Conservation (phyloP, 73 alveolate species). For the Uronychia binucleata region DNA sequence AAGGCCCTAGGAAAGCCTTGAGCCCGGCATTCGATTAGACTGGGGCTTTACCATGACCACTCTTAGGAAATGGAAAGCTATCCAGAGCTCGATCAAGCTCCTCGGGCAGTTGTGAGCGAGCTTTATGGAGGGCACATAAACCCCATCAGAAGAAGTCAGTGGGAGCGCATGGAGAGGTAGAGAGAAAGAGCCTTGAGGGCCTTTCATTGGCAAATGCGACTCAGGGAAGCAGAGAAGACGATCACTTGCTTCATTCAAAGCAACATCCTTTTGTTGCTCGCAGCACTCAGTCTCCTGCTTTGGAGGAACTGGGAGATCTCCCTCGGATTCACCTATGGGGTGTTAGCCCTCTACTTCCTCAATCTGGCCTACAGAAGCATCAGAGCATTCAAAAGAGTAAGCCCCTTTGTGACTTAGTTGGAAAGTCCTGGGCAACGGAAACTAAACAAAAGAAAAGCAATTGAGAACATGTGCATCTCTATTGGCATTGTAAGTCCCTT, state of each 20-base stretch:
- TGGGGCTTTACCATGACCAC: no score
- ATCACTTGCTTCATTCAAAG: not conserved
- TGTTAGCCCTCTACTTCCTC: not conserved
- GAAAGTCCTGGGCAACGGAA: not conserved
- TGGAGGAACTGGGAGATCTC: not conserved
- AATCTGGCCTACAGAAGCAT: not conserved
- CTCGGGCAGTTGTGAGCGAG: no score
- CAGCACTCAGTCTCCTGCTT: not conserved
- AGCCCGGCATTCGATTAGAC: no score
- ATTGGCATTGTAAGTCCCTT: not conserved
- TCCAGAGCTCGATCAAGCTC: no score
- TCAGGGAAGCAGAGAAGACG: not conserved
- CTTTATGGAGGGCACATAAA: no score
- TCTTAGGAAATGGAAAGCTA: no score
- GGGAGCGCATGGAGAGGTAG: no score
- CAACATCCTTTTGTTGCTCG: not conserved
- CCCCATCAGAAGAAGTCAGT: no score
- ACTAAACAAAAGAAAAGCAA: not conserved
- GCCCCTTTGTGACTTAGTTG: not conserved
- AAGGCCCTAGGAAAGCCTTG: no score
- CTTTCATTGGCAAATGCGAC: not conserved
- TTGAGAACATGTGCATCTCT: not conserved
- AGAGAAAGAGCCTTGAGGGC: not conserved
- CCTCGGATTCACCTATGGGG: not conserved
- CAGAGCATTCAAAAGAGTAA: not conserved